Evolutionary conservation across 73 alveolate genomes (phyloP).

Genomic region (Uronychia binucleata): DNA sequence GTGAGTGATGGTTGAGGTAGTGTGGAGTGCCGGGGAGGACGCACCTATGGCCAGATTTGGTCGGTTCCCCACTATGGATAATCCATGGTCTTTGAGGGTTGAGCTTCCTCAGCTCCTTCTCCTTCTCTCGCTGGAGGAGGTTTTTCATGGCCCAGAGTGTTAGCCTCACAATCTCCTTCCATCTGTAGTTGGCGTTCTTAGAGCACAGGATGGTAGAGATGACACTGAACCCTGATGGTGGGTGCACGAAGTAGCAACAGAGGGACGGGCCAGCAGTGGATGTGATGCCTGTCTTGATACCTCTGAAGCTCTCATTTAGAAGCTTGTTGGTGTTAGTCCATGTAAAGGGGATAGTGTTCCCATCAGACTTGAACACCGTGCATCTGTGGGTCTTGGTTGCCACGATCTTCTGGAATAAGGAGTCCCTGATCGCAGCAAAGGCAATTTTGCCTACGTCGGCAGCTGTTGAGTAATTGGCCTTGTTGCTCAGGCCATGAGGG

Average conservation of each 20-base stretch:
- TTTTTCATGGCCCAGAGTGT: background rate
- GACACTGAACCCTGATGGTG: background rate
- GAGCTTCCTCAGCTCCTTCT: background rate
- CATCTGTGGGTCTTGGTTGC: constrained; percentile 24
- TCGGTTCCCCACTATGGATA: too few relatives aligned
- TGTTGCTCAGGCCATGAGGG: constrained; percentile 49
- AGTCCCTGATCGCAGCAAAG: constrained; percentile 21
- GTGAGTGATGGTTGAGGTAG: too few relatives aligned
- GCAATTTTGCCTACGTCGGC: constrained; percentile 32
- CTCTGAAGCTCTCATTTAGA: background rate
- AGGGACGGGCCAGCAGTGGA: constrained; percentile 39
- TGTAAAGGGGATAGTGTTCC: background rate
- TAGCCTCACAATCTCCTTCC: background rate
- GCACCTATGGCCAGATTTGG: too few relatives aligned
- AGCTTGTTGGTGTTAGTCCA: constrained; percentile 23
- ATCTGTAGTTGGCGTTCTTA: background rate
- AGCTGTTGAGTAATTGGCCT: constrained; percentile 14
- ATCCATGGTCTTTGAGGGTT: background rate
- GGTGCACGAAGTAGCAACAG: background rate
- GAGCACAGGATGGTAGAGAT: background rate
- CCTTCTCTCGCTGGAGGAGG: background rate
- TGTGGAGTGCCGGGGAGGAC: too few relatives aligned
- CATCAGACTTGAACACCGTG: background rate
- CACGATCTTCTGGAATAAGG: constrained; percentile 16
- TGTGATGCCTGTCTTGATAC: constrained; percentile 29